Base-by-base conservation (phyloP, 805 yeast genomes). In the Candida palmyrensis region DNA sequence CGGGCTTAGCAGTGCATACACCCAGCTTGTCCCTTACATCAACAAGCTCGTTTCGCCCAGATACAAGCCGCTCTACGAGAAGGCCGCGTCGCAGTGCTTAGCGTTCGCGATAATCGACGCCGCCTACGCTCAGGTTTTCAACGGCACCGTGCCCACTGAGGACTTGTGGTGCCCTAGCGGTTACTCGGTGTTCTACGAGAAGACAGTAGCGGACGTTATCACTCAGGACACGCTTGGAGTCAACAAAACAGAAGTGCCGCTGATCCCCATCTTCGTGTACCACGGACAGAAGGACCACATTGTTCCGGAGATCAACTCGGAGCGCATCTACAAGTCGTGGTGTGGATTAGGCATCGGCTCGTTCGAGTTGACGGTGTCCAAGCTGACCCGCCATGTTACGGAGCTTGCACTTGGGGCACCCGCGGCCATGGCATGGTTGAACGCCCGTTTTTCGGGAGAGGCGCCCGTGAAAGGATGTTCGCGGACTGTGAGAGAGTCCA, bases 1-100 rank as follows among this genome's bases (percentile, higher is more conserved):
- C 13, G 61, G 63, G 2, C 34, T 57, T 14, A 29, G 39, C 7
- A 40, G 43, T 20, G 54, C 47, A 26, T 54, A 55, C 32, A 59
- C 62, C 5, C 47, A 42, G n/a, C 29, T 53, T n/a, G 19, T 26
- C 11, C 29, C 27, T 5, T 13, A 18, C 17, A 19, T 41, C 8
- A 9, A 32, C 3, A 23, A 27, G 5, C 25, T 37, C 3, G 16
- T 45, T 11, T 30, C 35, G 27, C 32, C 15, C 25, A 16, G 13
- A n/a, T 11, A 20, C 20, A 29, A 26, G 8, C 8, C 22, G 9
- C 40, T 11, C 11, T 20, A 28, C 22, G 26, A 21, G 20, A 11
- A 12, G 8, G 32, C 32, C 15, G 26, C 13, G 16, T 19, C 45
- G 52, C 7, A 24, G 47, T n/a, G 42, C 45, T 14, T 53, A 55